Conservation (phyloP, 495 filamentous ascomycete species). For the Neurospora tetraspora region DNA sequence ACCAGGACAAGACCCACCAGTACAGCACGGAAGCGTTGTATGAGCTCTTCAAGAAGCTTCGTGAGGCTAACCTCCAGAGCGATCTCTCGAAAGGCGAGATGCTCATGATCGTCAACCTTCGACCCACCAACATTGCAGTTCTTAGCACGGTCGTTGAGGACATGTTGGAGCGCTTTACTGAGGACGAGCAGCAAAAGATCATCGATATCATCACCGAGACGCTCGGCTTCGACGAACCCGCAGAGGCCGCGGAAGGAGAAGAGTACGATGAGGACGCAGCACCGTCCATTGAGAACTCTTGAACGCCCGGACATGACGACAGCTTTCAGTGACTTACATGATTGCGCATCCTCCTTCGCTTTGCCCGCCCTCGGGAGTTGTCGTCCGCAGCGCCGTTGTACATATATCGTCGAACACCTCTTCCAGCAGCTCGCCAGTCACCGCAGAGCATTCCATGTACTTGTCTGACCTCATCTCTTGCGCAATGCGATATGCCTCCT, state of each 20-base stretch:
- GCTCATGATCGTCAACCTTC: slow-evolving; percentile 36
- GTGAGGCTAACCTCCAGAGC: slow-evolving; percentile 18
- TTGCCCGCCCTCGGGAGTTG: slow-evolving; percentile 33
- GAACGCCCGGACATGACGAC: slow-evolving; percentile 12
- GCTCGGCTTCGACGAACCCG: slow-evolving; percentile 25
- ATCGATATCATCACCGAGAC: slow-evolving; percentile 31
- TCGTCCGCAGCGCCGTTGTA: slow-evolving; percentile 54
- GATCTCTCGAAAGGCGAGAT: slow-evolving; percentile 37
- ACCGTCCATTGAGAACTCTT: slow-evolving; percentile 18
- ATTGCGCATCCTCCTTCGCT: slow-evolving; percentile 32
- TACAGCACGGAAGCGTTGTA: slow-evolving; percentile 24
- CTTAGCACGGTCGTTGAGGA: slow-evolving; percentile 36
- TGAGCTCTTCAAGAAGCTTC: slow-evolving; percentile 27
- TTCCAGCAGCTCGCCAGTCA: slow-evolving; percentile 69
- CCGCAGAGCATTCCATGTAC: slow-evolving; percentile 83
- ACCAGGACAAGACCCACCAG: slow-evolving; percentile 28
- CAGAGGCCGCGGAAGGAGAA: slow-evolving; percentile 9
- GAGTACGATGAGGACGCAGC: slow-evolving; percentile 16
- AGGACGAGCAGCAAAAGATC: slow-evolving; percentile 32
- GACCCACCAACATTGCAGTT: slow-evolving; percentile 24
- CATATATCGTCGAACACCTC: slow-evolving; percentile 73
- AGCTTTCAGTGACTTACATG: slow-evolving; percentile 16
- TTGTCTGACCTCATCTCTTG: slow-evolving; percentile 76
- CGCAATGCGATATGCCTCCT: slow-evolving; percentile 63
- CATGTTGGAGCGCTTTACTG: slow-evolving; percentile 33